These are phyloP conservation scores for Crassisporium funariophilum DNA, from an alignment of 768 basidiomycete species.

Conservation along the genomic window DNA sequence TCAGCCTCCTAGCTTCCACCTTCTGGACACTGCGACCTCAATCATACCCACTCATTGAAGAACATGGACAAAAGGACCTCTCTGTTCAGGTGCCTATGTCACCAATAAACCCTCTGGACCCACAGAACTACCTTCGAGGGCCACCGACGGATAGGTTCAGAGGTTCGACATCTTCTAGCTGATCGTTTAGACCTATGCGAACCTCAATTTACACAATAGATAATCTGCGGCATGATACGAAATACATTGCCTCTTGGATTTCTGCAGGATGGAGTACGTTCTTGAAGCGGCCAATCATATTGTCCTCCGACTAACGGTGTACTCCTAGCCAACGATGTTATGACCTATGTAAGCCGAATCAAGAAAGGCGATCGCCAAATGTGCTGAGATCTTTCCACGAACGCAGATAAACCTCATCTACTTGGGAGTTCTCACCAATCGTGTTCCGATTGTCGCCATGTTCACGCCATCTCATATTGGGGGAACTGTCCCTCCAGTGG, in stretches of 20 bases:
- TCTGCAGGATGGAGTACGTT: constrained; percentile 80
- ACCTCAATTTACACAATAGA: constrained; percentile 41
- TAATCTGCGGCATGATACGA: constrained; percentile 58
- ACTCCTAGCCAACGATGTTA: constrained; percentile 70
- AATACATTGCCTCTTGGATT: constrained; percentile 75
- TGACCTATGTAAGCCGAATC: constrained; percentile 57
- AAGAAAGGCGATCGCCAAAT: background rate
- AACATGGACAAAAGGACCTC: background rate
- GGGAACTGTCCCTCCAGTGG: constrained; percentile 46
- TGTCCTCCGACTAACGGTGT: constrained; percentile 51
- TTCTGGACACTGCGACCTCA: constrained; percentile 11
- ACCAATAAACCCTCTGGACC: constrained; percentile 10
- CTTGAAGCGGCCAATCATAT: constrained; percentile 4
- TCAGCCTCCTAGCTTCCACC: constrained; percentile 17
- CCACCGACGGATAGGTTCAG: constrained; percentile 59
- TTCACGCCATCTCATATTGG: constrained; percentile 63
- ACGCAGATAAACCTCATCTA: constrained; percentile 61
- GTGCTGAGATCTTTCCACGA: background rate
- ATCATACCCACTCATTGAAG: background rate
- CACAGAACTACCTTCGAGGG: constrained; percentile 39
- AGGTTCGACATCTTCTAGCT: constrained; percentile 36
- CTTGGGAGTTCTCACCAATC: constrained; percentile 56
- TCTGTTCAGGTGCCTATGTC: constrained; percentile 2
- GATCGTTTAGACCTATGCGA: background rate
- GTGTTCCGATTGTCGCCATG: constrained; percentile 58